Percentiles rank a stretch among this genome's conserved stretches.
Conservation (phyloP, 1,284 basidiomycete species). For the Ceratobasidium sp. region DNA sequence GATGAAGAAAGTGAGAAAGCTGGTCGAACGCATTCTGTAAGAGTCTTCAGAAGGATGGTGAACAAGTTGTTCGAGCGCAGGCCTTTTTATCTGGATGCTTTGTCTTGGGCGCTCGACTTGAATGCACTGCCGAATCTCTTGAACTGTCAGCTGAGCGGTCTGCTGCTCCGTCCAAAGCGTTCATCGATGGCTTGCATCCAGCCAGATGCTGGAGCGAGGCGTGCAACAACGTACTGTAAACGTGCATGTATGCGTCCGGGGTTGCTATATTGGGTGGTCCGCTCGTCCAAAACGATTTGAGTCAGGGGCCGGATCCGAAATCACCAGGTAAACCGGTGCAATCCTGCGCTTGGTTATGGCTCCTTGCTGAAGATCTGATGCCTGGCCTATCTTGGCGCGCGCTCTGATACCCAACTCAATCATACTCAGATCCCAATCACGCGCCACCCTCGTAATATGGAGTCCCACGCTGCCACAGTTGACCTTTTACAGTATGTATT, state of each 20-base stretch:
- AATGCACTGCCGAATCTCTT: neutral
- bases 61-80: neutral
- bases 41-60: slow-evolving; percentile 5
- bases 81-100: neutral
- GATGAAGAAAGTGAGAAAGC: neutral
- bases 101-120: neutral
- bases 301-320: no score
- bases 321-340: no score
- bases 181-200: neutral
- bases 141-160: neutral
- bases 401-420: no score
- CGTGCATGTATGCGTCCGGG: neutral
- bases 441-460: no score
- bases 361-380: no score
- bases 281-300: no score
- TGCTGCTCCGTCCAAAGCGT: neutral
- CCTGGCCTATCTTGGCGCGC: no score
- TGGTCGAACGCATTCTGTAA: slow-evolving; percentile 2
- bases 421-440: no score
- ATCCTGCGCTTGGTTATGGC: no score
- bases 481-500: no score
- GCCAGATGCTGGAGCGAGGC: neutral
- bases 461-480: no score
- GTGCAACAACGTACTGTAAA: neutral
- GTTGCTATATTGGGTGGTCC: no score